phyloP scores from a whole-genome alignment of 140 eudicot genomes.

The Cichorium intybus region DNA sequence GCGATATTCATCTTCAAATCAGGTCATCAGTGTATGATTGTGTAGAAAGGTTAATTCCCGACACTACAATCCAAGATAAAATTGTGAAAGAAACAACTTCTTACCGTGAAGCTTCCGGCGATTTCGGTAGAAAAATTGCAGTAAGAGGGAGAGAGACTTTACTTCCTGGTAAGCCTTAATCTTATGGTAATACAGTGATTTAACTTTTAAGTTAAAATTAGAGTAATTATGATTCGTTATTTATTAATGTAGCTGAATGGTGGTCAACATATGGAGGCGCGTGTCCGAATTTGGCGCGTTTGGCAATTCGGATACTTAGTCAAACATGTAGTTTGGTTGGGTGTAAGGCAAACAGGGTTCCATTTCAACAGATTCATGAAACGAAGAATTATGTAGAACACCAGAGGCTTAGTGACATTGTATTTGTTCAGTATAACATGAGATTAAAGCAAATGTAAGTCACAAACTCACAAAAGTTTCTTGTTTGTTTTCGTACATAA shows the following conservation, averaged over 20 bases:
- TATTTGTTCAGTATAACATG: constrained; percentile 83
- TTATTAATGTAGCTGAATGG: constrained; percentile 78
- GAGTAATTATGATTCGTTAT: constrained; percentile 15
- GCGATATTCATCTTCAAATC: constrained; percentile 62
- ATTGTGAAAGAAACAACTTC: constrained; percentile 72
- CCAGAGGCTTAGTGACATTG: constrained; percentile 75
- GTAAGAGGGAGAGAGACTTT: constrained; percentile 77
- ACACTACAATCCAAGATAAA: constrained; percentile 76
- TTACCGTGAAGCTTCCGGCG: constrained; percentile 72
- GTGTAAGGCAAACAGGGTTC: constrained; percentile 47
- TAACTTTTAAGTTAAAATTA: constrained; percentile 5
- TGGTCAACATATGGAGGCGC: constrained; percentile 97
- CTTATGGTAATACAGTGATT: constrained; percentile 3
- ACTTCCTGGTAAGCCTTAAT: constrained; percentile 53
- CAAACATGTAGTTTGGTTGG: constrained; percentile 88
- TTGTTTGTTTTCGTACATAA: background rate
- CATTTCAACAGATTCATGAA: constrained; percentile 59
- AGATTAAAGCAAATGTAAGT: constrained; percentile 80
- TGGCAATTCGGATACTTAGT: constrained; percentile 83
- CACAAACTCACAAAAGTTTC: background rate
- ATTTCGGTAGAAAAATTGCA: constrained; percentile 90
- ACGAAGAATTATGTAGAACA: constrained; percentile 75
- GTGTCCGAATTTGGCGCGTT: constrained; percentile 85
- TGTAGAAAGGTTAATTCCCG: constrained; percentile 81
- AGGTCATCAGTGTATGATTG: constrained; percentile 79